These are phyloP conservation scores for Pleurostoma richardsiae DNA, from an alignment of 2,329 filamentous ascomycete species.

Conservation along the genomic window DNA sequence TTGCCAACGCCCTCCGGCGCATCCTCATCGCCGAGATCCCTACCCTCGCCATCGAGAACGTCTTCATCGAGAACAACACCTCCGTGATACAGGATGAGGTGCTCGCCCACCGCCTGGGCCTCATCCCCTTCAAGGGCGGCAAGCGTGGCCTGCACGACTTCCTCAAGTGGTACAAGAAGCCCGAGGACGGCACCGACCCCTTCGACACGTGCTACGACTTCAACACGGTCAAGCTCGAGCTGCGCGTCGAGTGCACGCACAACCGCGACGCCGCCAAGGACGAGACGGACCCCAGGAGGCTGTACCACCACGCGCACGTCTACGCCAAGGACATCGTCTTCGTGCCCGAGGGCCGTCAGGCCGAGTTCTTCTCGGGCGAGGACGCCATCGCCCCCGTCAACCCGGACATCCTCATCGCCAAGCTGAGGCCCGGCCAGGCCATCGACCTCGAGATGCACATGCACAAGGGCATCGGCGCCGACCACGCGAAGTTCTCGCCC, in stretches of 20 bases:
- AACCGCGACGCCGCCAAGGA: constrained; percentile 66
- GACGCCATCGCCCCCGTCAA: constrained; percentile 71
- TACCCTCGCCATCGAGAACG: constrained; percentile 87
- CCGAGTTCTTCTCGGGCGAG: constrained; percentile 61
- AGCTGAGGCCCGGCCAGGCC: constrained; percentile 84
- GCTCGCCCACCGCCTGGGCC: constrained; percentile 79
- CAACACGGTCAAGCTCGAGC: constrained; percentile 78
- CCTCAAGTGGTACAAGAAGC: constrained; percentile 77
- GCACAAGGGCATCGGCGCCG: constrained; percentile 87
- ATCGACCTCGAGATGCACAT: constrained; percentile 88
- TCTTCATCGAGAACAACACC: constrained; percentile 94
- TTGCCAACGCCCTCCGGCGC: constrained; percentile 95
- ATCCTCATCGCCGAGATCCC: constrained; percentile 94
- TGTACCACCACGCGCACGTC: constrained; percentile 81
- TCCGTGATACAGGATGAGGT: constrained; percentile 98
- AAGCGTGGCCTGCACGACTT: constrained; percentile 70
- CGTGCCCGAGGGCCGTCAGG: constrained; percentile 69
- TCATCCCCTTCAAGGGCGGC: constrained; percentile 82
- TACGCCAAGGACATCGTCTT: constrained; percentile 77
- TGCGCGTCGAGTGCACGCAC: constrained; percentile 76
- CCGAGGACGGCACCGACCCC: constrained; percentile 55
- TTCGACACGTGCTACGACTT: constrained; percentile 64
- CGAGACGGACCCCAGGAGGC: constrained; percentile 76
- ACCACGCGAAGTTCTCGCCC: constrained; percentile 96
- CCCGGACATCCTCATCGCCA: constrained; percentile 90